Conservation (phyloP, 148 eudicot species). For the Spergularia bocconei region DNA sequence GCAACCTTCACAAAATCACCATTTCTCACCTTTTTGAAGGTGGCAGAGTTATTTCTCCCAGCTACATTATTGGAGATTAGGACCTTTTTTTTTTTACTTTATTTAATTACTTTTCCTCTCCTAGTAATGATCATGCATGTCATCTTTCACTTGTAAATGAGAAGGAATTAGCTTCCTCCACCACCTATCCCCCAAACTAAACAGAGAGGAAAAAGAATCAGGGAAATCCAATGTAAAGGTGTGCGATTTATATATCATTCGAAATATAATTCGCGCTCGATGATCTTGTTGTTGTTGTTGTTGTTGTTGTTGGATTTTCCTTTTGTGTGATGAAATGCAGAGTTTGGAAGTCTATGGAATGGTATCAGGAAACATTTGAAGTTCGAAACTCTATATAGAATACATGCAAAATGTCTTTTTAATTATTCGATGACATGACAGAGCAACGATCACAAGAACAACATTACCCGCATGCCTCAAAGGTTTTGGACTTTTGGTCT, state of each 20-base stretch:
- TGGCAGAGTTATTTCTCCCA: background rate
- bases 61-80: constrained; percentile 10
- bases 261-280: constrained; percentile 26
- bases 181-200: background rate
- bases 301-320: no score
- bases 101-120: background rate
- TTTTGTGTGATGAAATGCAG: background rate
- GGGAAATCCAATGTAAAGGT: constrained; percentile 23
- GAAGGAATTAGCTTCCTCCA: constrained; percentile 22
- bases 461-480: no score
- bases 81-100: background rate
- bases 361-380: no score
- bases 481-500: no score
- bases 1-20: constrained; percentile 65
- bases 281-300: no score
- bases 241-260: constrained; percentile 19
- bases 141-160: constrained; percentile 33
- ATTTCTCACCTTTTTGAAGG: constrained; percentile 51
- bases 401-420: no score
- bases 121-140: constrained; percentile 7
- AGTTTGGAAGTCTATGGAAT: no score
- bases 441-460: no score
- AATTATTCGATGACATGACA: no score
- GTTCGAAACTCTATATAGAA: no score
- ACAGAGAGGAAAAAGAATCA: constrained; percentile 8